Base-by-base conservation (phyloP, 257 asterid genomes). In the Mitragyna speciosa region DNA sequence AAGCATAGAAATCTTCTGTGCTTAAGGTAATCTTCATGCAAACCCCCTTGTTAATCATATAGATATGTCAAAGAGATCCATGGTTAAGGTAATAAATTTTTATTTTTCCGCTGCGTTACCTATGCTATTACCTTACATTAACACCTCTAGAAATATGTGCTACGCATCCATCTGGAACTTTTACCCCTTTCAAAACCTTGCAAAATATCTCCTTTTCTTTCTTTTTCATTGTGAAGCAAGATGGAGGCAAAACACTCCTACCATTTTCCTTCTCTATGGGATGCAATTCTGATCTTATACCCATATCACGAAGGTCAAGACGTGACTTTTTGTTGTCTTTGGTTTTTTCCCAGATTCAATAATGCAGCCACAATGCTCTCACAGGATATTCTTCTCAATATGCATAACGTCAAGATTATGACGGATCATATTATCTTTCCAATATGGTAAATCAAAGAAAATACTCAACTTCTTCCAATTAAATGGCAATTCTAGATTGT, bases 381-480 rank as follows among this genome's bases (percentile, higher is more conserved):
- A 66, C 71, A 24, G 5, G n/a, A 66, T 33, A n/a, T 66, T 66
- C 43, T 26, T 77, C 12, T 80, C 80, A 15, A 80, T 72, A 59
- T 76, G 82, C 82, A 73, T 73, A 0, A 74, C 1, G 12, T 80
- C 84, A 51, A 80, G 73, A 65, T 75, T 68, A 17, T 80, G 87
- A 0, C 66, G 70, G 9, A 74, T 7, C 17, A 54, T 9, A 2
- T 64, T 70, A 1, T 64, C 36, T 28, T 33, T 39, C 81, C 72
- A 68, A 75, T 74, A 84, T 0, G 80, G 78, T 36, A 84, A 49
- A 31, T 81, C 41, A 69, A 77, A 81, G 39, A 81, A 74, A 1
- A 74, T 73, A 14, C 76, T 81, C 8, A 16, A 45, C 33, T 81
- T 84, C 6, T 77, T 80, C 77, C 69, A 83, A 48, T 65, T 71